A percentile compares a stretch with the other conserved stretches of the same genome.
Conservation (phyloP, 331 rosid species). For the Saraca asoca region DNA sequence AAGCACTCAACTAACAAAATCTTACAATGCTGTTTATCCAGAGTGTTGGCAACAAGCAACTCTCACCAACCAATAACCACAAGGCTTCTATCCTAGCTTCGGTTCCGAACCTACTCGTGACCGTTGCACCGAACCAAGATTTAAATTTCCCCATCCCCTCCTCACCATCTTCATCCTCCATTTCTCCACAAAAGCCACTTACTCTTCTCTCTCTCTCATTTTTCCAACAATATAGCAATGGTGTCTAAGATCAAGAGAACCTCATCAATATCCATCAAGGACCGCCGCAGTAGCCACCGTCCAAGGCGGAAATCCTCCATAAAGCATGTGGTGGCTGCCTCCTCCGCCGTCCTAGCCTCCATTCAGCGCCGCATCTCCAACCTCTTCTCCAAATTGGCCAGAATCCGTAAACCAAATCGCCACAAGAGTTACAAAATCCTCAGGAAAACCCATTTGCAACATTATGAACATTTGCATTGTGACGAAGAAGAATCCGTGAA, state of each 20-base stretch:
- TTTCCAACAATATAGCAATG: constrained; percentile 44
- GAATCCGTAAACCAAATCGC: constrained; percentile 52
- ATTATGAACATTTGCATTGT: no score
- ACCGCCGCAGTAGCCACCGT: constrained; percentile 45
- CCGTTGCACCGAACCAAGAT: constrained; percentile 83
- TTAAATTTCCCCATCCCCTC: constrained; percentile 32
- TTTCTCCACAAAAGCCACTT: not conserved
- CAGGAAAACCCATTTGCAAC: constrained; percentile 37
- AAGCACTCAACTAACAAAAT: no score
- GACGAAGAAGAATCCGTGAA: not conserved
- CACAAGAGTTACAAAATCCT: constrained; percentile 62
- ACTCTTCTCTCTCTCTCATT: not conserved
- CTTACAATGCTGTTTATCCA: no score
- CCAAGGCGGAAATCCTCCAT: constrained; percentile 61
- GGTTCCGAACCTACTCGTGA: constrained; percentile 64
- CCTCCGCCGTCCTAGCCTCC: constrained; percentile 60
- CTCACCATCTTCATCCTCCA: not conserved
- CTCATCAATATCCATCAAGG: constrained; percentile 51
- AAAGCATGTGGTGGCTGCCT: constrained; percentile 47
- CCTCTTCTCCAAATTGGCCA: constrained; percentile 63
- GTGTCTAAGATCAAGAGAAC: constrained; percentile 70
- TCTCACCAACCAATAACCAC: not conserved
- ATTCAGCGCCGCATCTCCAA: constrained; percentile 77
- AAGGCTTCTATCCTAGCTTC: constrained; percentile 40
- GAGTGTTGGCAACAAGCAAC: not conserved